Evolutionary conservation across 805 yeast species (phyloP).

Genomic region (Lachancea thermotolerans): DNA sequence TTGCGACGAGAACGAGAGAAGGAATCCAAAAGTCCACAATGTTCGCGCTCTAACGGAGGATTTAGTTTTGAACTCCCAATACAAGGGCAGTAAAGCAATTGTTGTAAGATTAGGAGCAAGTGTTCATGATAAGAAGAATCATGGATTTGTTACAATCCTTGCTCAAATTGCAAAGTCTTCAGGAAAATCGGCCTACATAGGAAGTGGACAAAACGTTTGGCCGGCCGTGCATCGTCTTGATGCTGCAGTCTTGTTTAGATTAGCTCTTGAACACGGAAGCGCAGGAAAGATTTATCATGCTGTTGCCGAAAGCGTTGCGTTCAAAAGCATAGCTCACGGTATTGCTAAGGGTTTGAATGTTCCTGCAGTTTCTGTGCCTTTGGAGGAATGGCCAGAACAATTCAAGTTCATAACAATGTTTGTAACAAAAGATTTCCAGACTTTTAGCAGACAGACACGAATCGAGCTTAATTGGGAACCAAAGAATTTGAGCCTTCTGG

Average conservation of each 20-base stretch:
- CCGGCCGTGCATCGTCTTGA: conserved; percentile 30
- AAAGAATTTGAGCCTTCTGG: conserved; percentile 13
- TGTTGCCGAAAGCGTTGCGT: conserved; percentile 20
- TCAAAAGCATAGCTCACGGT: conserved; percentile 25
- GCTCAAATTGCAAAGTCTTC: conserved; percentile 28
- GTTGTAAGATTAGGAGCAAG: conserved; percentile 30
- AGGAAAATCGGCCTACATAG: conserved; percentile 32
- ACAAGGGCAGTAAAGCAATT: conserved; percentile 25
- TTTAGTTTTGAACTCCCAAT: conserved; percentile 12
- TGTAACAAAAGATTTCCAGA: conserved; percentile 7
- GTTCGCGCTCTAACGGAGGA: conserved; percentile 15
- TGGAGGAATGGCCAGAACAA: neutral
- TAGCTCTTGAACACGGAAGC: conserved; percentile 24
- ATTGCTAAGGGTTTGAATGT: conserved; percentile 17
- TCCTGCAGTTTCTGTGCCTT: neutral
- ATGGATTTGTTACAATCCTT: conserved; percentile 22
- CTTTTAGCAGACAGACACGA: conserved; percentile 16
- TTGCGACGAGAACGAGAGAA: neutral
- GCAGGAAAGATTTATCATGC: conserved; percentile 26
- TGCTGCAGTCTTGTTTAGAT: conserved; percentile 28
- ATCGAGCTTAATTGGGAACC: conserved; percentile 27
- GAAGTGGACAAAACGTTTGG: conserved; percentile 32
- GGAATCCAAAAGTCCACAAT: conserved; percentile 1
- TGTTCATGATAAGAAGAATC: conserved; percentile 32
- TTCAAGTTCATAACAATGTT: neutral